phyloP scores from a whole-genome alignment of 225 moss, liverwort and hornwort genomes.

The Pseudisothecium myosuroides region DNA sequence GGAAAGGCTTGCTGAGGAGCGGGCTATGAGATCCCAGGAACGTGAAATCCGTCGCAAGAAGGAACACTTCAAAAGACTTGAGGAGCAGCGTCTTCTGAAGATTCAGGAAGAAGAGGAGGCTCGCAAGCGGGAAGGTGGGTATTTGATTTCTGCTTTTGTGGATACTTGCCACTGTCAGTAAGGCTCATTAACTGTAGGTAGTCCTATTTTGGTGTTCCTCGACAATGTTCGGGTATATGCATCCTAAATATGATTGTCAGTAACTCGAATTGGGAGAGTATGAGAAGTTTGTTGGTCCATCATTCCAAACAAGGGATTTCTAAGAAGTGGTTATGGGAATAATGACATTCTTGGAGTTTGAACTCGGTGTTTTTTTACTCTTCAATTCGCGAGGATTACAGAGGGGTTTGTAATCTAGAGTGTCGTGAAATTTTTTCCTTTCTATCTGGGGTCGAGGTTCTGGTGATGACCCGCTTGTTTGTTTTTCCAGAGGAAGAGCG shows the following conservation, averaged over 20 bases:
- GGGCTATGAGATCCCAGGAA: constrained; percentile 75
- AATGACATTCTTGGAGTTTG: background rate
- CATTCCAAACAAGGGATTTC: background rate
- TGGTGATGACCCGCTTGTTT: background rate
- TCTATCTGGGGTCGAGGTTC: background rate
- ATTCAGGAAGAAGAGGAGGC: constrained; percentile 85
- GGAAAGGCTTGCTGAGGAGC: constrained; percentile 80
- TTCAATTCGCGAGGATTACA: background rate
- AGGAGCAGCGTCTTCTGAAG: constrained; percentile 68
- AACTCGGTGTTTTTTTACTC: background rate
- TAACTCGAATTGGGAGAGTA: too few species aligned
- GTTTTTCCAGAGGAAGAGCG: constrained; percentile 63
- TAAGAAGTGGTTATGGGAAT: too few species aligned
- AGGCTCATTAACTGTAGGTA: background rate
- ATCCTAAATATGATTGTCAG: background rate
- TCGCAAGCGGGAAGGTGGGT: constrained; percentile 75
- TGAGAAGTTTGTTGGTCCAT: background rate
- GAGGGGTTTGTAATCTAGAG: background rate
- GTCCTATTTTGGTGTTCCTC: background rate
- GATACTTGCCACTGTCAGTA: background rate
- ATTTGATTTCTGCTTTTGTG: background rate
- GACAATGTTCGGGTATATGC: background rate
- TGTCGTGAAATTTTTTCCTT: too few species aligned
- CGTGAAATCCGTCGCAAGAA: constrained; percentile 83
- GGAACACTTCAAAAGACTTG: constrained; percentile 62